Percentiles rank a stretch among this genome's conserved stretches.
phyloP scores from a whole-genome alignment of 805 yeast species.

The Yamadazyma scolyti region DNA sequence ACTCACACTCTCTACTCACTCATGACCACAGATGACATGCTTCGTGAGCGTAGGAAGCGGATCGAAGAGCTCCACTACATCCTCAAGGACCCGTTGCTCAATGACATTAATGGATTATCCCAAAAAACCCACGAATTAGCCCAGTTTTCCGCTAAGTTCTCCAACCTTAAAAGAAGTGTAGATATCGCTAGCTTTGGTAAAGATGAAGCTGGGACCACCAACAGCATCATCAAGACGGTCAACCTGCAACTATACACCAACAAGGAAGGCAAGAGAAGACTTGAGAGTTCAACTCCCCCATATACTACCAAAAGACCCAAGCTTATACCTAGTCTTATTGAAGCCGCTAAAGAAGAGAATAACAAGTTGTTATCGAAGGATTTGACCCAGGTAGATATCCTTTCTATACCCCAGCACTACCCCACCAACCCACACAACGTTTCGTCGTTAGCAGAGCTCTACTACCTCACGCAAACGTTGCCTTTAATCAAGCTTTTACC shows the following conservation, averaged over 20 bases:
- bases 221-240: not conserved
- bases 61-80: slow-evolving; percentile 16
- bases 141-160: not conserved
- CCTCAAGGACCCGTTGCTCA: slow-evolving; percentile 15
- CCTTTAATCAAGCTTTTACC: slow-evolving; percentile 81
- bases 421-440: slow-evolving; percentile 39
- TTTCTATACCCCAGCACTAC: slow-evolving; percentile 40
- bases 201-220: not conserved
- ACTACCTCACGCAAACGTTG: slow-evolving; percentile 81
- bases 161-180: slow-evolving; percentile 1
- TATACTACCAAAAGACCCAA: slow-evolving; percentile 4
- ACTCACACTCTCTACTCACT: too few species aligned
- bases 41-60: slow-evolving; percentile 10
- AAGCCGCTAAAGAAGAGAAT: slow-evolving; percentile 16
- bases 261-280: not conserved
- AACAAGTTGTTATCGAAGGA: slow-evolving; percentile 13
- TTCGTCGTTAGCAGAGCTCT: slow-evolving; percentile 75
- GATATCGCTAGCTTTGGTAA: slow-evolving; percentile 8
- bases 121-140: slow-evolving; percentile 2
- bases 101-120: slow-evolving; percentile 5
- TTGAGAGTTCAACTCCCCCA: not conserved
- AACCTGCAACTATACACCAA: not conserved
- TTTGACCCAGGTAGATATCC: slow-evolving; percentile 29
- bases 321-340: slow-evolving; percentile 13
- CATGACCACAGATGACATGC: too few species aligned